Evolutionary conservation across 1,284 basidiomycete genomes (phyloP).

Genomic region (Ceratobasidium sp.): DNA sequence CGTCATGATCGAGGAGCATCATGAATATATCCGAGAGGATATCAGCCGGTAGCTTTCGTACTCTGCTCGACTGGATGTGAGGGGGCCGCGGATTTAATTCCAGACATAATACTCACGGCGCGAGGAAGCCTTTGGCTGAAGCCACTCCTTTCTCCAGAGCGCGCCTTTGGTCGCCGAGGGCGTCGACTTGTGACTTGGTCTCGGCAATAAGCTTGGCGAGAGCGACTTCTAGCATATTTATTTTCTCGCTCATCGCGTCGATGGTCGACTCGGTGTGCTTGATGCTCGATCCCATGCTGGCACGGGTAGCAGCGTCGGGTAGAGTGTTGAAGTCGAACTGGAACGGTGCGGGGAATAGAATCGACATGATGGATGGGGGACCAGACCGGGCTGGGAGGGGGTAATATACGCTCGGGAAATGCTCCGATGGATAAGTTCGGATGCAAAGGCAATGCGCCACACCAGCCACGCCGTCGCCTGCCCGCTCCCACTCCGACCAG

Average conservation of each 20-base stretch:
- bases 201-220: conserved; percentile 65
- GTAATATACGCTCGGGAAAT: background rate
- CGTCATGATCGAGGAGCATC: conserved; percentile 45
- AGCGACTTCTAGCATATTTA: conserved; percentile 57
- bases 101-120: conserved; percentile 62
- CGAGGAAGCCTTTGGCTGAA: conserved; percentile 63
- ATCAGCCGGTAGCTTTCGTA: conserved; percentile 61
- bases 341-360: conserved; percentile 10
- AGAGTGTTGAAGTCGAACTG: conserved; percentile 35
- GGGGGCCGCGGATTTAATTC: conserved; percentile 59
- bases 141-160: conserved; percentile 57
- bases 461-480: conserved; percentile 19
- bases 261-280: conserved; percentile 38
- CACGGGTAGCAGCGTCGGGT: conserved; percentile 11
- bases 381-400: background rate
- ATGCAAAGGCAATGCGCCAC: background rate
- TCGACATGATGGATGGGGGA: conserved; percentile 10
- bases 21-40: conserved; percentile 71
- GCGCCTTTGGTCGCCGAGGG: conserved; percentile 58
- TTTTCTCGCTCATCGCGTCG: conserved; percentile 48
- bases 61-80: conserved; percentile 62
- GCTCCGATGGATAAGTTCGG: background rate
- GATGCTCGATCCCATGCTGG: conserved; percentile 9
- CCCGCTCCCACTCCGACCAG: conserved; percentile 9
- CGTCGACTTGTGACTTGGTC: conserved; percentile 58